Evolutionary conservation across 495 filamentous ascomycete species (phyloP), one percentile per base, ranked within the genome.

Genomic region (Pyrenopolyporus hunteri): DNA sequence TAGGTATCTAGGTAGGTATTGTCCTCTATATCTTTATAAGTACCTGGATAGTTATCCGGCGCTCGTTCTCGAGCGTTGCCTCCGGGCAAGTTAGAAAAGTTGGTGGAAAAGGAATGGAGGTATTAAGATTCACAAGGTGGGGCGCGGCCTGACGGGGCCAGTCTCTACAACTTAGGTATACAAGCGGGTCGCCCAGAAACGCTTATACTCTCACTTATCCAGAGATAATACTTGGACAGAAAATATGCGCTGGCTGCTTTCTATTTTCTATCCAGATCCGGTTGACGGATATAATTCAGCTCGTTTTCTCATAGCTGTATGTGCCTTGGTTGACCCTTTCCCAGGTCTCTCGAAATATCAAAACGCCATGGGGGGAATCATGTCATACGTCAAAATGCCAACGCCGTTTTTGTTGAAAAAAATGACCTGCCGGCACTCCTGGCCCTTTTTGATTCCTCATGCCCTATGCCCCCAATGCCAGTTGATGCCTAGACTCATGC

Each of bases 391-490:
- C 10, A 76, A 78, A 74, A 68, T 69, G 72, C 74, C 76, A 79
- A 80, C 76, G 76, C 76, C 78, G 70, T 77, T 77, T 80, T 80
- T 79, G 74, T 78, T 79, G 75, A 76, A 80, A 80, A 80, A 77
- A 66, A 73, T 79, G 74, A 76, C 76, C 71, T 75, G 72, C 73
- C 75, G 73, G 69, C 65, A 72, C 68, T 65, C 62, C 55, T 62
- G 33, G 48, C 57, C 46, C 73, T 62, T 63, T 71, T 78, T 74
- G 71, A 70, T 69, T 71, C 68, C 70, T 75, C 70, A 50, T 57
- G 65, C 71, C 73, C 68, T 57, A 65, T 74, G 73, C 65, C 70
- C 69, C 64, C 53, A 59, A 70, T 78, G 70, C 74, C 66, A 78
- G 63, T 71, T 71, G 69, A 71, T 71, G 66, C 69, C 48, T 78